A percentile compares a stretch with the other conserved stretches of the same genome.
These are phyloP conservation scores for Trametes cingulata DNA, from an alignment of 768 basidiomycete genomes.

Conservation along the genomic window DNA sequence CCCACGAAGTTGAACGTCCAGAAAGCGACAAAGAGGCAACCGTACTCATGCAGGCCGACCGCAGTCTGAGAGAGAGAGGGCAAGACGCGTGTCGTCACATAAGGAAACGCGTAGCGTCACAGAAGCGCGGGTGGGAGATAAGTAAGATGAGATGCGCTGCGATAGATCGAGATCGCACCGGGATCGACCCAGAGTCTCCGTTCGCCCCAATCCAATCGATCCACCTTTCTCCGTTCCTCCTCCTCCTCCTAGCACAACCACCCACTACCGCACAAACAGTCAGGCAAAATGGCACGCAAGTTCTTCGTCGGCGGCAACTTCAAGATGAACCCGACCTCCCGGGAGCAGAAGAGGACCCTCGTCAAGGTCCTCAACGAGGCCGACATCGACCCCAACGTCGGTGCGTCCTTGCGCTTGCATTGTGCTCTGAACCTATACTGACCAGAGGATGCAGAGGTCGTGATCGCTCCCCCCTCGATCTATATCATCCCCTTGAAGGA, in stretches of 20 bases:
- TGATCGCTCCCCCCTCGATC: constrained; percentile 87
- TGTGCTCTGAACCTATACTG: constrained; percentile 7
- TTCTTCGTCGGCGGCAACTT: constrained; percentile 99
- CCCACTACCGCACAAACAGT: not conserved
- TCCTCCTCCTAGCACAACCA: not conserved
- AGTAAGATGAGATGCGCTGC: constrained; percentile 6
- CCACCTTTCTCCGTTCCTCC: not conserved
- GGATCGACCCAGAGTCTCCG: constrained; percentile 9
- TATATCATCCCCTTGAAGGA: constrained; percentile 79
- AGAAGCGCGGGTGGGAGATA: not conserved
- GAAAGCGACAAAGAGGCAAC: too few relatives aligned
- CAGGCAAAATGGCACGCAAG: constrained; percentile 61
- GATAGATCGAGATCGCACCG: constrained; percentile 12
- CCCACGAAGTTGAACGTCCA: too few relatives aligned
- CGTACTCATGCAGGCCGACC: too few relatives aligned
- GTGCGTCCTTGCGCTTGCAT: constrained; percentile 42
- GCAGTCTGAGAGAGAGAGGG: not conserved
- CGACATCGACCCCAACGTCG: constrained; percentile 71
- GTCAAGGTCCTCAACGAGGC: constrained; percentile 76
- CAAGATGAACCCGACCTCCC: constrained; percentile 89
- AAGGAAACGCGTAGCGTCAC: not conserved
- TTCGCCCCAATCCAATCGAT: constrained; percentile 6
- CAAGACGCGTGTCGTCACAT: not conserved
- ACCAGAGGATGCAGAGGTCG: constrained; percentile 64
- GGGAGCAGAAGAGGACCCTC: constrained; percentile 63